Percentiles rank a stretch among this genome's conserved stretches.
Evolutionary conservation across 139 green algal species (phyloP).

Genomic region (Tetratostichococcus sp.): DNA sequence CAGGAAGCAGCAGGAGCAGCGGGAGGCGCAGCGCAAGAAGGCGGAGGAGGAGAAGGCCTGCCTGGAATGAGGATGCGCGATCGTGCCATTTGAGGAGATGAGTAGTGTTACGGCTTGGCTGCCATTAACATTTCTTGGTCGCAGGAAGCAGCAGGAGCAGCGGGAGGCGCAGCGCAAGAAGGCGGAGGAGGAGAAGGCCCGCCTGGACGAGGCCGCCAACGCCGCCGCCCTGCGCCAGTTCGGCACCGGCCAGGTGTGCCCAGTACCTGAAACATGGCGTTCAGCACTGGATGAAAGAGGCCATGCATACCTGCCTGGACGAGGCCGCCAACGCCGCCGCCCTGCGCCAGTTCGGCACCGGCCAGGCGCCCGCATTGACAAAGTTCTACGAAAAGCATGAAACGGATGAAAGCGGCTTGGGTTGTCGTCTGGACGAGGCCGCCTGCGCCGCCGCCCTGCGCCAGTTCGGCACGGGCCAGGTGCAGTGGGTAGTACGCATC

Average conservation of each 20-base stretch:
- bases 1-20: too few species aligned
- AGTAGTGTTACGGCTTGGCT: too few species aligned
- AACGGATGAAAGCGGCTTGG: too few species aligned
- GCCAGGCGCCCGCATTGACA: slow-evolving; percentile 39
- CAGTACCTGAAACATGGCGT: background rate
- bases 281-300: too few species aligned
- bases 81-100: too few species aligned
- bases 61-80: too few species aligned
- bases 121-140: too few species aligned
- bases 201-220: slow-evolving; percentile 36
- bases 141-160: slow-evolving; percentile 64
- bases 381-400: too few species aligned
- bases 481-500: too few species aligned
- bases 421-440: slow-evolving; percentile 39
- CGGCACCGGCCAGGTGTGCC: slow-evolving; percentile 55
- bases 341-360: slow-evolving; percentile 68
- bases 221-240: slow-evolving; percentile 68
- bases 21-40: too few species aligned
- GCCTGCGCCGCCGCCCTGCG: slow-evolving; percentile 48
- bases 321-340: slow-evolving; percentile 39
- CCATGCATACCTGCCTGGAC: slow-evolving; percentile 38
- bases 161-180: slow-evolving; percentile 65
- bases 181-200: slow-evolving; percentile 58
- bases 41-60: too few species aligned
- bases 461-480: slow-evolving; percentile 72